Evolutionary conservation across 1,284 basidiomycete species (phyloP).

Genomic region (Melanopsichium pennsylvanicum): DNA sequence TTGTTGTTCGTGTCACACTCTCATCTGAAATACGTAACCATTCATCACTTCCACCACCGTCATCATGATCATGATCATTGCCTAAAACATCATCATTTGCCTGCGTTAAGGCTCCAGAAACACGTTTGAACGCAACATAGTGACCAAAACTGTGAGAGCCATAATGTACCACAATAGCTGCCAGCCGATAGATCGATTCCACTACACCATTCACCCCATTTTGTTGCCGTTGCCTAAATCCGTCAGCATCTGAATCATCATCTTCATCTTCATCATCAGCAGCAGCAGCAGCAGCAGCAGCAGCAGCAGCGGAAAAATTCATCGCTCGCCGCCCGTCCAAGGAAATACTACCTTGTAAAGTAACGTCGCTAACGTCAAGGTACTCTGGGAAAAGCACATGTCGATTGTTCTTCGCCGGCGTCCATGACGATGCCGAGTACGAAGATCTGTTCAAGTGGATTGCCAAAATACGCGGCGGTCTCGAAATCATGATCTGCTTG

Average conservation of each 20-base stretch:
- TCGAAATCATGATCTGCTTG: constrained; percentile 63
- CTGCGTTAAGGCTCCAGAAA: neutral
- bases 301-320: constrained; percentile 13
- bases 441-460: constrained; percentile 61
- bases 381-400: constrained; percentile 55
- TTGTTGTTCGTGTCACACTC: constrained; percentile 36
- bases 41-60: constrained; percentile 1
- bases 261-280: too few species aligned
- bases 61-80: neutral
- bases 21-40: constrained; percentile 64
- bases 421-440: constrained; percentile 42
- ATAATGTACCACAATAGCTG: constrained; percentile 61
- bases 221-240: neutral
- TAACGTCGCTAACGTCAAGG: constrained; percentile 53
- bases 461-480: constrained; percentile 51
- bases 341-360: constrained; percentile 45
- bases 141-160: constrained; percentile 63
- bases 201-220: neutral
- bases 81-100: too few species aligned
- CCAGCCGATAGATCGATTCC: constrained; percentile 40
- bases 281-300: too few species aligned
- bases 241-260: too few species aligned
- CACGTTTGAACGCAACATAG: constrained; percentile 60
- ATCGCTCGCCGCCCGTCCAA: constrained; percentile 27
- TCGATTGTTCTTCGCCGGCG: constrained; percentile 60